Evolutionary conservation across 2,329 filamentous ascomycete species (phyloP).

Genomic region (Bipolaris zeicola): DNA sequence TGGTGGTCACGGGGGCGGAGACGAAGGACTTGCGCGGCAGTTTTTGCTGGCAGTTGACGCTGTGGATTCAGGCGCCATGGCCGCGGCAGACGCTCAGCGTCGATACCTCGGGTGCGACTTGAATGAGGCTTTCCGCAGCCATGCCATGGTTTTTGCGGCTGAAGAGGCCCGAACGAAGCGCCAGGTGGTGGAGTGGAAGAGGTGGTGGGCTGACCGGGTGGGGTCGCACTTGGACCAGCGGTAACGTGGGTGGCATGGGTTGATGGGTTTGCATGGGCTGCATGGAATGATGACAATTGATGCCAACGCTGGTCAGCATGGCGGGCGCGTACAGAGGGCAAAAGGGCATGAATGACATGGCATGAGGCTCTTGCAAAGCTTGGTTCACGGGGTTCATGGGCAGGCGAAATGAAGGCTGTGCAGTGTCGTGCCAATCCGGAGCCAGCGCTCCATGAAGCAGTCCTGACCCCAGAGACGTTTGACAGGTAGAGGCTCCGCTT

Average conservation of each 20-base stretch:
- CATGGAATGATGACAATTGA: conserved; percentile 7
- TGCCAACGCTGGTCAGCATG: conserved; percentile 4
- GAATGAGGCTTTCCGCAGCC: conserved; percentile 86
- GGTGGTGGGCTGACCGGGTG: conserved; percentile 73
- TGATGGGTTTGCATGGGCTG: not conserved
- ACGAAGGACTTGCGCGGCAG: conserved; percentile 77
- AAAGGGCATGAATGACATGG: conserved; percentile 28
- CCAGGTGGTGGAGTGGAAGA: conserved; percentile 73
- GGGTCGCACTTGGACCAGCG: conserved; percentile 35
- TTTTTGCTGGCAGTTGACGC: conserved; percentile 82
- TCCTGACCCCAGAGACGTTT: conserved; percentile 24
- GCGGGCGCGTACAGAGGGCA: conserved; percentile 35
- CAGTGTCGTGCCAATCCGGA: conserved; percentile 19
- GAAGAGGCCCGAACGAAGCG: conserved; percentile 78
- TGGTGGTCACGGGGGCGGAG: conserved; percentile 76
- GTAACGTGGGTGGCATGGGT: conserved; percentile 6
- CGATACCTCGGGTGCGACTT: conserved; percentile 79
- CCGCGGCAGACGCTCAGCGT: conserved; percentile 72
- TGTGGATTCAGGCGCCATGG: conserved; percentile 73
- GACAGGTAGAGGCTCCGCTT: conserved; percentile 23
- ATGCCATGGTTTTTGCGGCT: conserved; percentile 91
- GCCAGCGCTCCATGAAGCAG: conserved; percentile 24
- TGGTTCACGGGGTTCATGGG: not conserved
- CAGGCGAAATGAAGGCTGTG: conserved; percentile 25
- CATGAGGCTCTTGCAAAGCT: conserved; percentile 25